phyloP scores from a whole-genome alignment of 148 eudicot genomes.

The Drosera capensis region DNA sequence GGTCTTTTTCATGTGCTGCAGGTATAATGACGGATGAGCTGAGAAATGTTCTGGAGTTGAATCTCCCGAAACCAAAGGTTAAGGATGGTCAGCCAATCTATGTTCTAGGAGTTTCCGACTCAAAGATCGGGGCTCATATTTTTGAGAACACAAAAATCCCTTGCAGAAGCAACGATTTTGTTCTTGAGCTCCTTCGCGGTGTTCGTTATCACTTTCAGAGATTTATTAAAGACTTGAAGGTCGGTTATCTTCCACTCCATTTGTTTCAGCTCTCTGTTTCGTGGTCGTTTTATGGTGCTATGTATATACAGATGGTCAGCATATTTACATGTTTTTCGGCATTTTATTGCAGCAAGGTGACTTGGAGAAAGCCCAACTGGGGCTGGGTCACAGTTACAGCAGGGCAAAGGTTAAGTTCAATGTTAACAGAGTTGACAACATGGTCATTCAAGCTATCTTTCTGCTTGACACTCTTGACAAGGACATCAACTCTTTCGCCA shows the following conservation, averaged over 20 bases:
- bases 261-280: background rate
- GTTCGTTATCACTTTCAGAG: constrained; percentile 73
- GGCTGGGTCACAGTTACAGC: constrained; percentile 94
- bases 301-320: background rate
- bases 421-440: constrained; percentile 95
- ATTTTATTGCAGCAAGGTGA: constrained; percentile 54
- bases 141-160: constrained; percentile 62
- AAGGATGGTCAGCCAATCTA: constrained; percentile 64
- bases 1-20: constrained; percentile 6
- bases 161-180: constrained; percentile 79
- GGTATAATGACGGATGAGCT: constrained; percentile 88
- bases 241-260: constrained; percentile 4
- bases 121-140: constrained; percentile 73
- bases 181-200: constrained; percentile 83
- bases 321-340: background rate
- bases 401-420: constrained; percentile 98
- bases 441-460: constrained; percentile 95
- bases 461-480: constrained; percentile 96
- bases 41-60: constrained; percentile 59
- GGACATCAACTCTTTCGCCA: constrained; percentile 78
- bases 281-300: background rate
- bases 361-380: constrained; percentile 93
- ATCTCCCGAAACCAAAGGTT: constrained; percentile 41
- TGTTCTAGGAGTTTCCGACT: constrained; percentile 70
- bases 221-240: constrained; percentile 81